phyloP scores from a whole-genome alignment of 805 yeast species.

The Candida xyloterini region DNA sequence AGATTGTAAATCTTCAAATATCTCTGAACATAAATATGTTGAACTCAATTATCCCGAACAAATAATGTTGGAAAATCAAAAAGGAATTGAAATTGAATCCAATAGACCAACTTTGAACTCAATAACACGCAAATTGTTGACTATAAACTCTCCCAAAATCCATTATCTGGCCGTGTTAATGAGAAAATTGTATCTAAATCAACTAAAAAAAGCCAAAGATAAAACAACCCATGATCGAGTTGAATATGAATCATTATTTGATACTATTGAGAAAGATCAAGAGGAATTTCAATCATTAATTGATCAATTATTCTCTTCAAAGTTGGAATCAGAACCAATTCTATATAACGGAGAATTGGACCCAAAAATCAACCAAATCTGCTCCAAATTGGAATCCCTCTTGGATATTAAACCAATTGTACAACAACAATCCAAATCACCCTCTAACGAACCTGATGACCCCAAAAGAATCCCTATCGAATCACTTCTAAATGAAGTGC shows the following conservation, averaged over 20 bases:
- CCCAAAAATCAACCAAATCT: neutral
- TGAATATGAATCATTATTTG: constrained; percentile 1
- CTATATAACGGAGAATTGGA: neutral
- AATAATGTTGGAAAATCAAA: constrained; percentile 12
- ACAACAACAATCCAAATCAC: neutral
- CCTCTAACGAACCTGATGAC: neutral
- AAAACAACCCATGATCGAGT: neutral
- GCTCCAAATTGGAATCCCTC: constrained; percentile 1
- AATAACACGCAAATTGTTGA: constrained; percentile 18
- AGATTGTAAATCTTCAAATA: constrained; percentile 19
- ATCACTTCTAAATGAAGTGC: constrained; percentile 1
- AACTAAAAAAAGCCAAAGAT: constrained; percentile 1
- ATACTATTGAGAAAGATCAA: neutral
- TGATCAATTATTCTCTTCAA: neutral
- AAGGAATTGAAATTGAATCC: constrained; percentile 15
- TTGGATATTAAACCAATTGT: constrained; percentile 7
- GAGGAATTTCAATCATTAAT: neutral
- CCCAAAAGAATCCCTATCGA: constrained; percentile 2
- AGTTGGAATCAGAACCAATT: constrained; percentile 1
- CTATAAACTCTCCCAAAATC: constrained; percentile 21
- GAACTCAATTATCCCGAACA: constrained; percentile 24
- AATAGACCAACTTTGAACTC: constrained; percentile 6
- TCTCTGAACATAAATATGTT: constrained; percentile 15
- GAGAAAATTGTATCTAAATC: constrained; percentile 1
- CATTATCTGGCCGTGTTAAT: constrained; percentile 15